Evolutionary conservation across 257 asterid genomes (phyloP).

Genomic region (Solanum microdontum): DNA sequence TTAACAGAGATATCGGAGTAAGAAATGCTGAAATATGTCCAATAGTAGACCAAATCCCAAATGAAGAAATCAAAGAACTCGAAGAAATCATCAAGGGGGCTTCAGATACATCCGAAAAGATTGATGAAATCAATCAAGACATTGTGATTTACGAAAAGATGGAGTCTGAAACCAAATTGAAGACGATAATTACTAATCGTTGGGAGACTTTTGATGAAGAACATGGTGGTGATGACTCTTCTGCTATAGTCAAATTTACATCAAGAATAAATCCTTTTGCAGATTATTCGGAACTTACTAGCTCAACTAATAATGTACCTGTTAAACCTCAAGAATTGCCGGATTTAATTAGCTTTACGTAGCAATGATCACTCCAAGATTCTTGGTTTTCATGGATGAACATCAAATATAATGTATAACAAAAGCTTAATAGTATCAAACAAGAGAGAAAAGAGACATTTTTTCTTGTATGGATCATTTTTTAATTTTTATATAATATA

Average conservation of each 20-base stretch:
- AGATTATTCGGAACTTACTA: neutral
- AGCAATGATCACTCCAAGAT: neutral
- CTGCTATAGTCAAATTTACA: neutral
- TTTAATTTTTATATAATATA: neutral
- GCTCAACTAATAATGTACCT: neutral
- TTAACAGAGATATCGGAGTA: constrained; percentile 47
- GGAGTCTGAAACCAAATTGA: neutral
- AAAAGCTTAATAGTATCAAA: neutral
- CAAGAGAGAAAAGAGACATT: neutral
- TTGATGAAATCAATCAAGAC: constrained; percentile 4
- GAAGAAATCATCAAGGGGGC: constrained; percentile 26
- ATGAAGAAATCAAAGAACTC: constrained; percentile 43
- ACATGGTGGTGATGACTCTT: neutral
- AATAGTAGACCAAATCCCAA: constrained; percentile 34
- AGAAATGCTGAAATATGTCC: constrained; percentile 39
- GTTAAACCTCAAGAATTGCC: constrained; percentile 15
- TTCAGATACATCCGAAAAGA: neutral
- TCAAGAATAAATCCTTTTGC: constrained; percentile 3
- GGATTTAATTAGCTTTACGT: constrained; percentile 24
- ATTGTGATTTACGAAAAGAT: constrained; percentile 4
- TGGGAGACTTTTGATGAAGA: constrained; percentile 40
- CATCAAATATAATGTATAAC: neutral
- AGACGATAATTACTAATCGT: constrained; percentile 18
- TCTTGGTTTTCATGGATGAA: neutral
- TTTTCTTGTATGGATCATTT: neutral